Evolutionary conservation across 495 filamentous ascomycete genomes (phyloP).

Genomic region (Delitschia confertaspora): DNA sequence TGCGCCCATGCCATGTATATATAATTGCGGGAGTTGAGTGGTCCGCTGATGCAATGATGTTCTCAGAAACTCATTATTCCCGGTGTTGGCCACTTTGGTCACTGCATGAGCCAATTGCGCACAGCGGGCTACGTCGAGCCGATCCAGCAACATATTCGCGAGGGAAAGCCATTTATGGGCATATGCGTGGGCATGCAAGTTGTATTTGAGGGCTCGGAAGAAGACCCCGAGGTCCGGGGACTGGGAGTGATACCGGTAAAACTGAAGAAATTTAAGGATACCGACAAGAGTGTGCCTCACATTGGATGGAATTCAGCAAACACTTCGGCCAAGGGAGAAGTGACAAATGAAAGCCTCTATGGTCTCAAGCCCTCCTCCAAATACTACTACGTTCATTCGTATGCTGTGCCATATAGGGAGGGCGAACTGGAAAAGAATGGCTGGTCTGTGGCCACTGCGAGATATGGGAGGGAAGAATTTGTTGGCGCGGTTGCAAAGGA

Average conservation of each 20-base stretch:
- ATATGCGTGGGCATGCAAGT: conserved; percentile 95
- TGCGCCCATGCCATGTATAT: conserved; percentile 16
- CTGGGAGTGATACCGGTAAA: conserved; percentile 62
- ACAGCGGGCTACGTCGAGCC: conserved; percentile 72
- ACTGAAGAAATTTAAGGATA: conserved; percentile 67
- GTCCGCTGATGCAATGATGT: conserved; percentile 10
- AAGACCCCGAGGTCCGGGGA: conserved; percentile 60
- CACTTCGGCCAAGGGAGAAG: conserved; percentile 38
- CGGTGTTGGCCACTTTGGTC: conserved; percentile 94
- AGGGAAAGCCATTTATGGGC: conserved; percentile 93
- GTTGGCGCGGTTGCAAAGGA: conserved; percentile 79
- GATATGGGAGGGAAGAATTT: conserved; percentile 83
- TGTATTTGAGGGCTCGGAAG: conserved; percentile 74
- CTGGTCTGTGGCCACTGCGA: conserved; percentile 80
- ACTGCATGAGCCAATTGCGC: conserved; percentile 78
- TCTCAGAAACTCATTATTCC: conserved; percentile 78
- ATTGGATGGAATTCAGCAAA: conserved; percentile 95
- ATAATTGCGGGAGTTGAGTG: background rate
- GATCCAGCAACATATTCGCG: conserved; percentile 66
- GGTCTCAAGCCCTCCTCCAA: conserved; percentile 72
- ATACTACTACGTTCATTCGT: conserved; percentile 98
- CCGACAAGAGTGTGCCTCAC: conserved; percentile 82
- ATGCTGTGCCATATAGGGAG: conserved; percentile 66
- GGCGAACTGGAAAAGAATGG: conserved; percentile 66
- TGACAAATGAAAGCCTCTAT: conserved; percentile 52